phyloP scores from a whole-genome alignment of 129 eudicot genomes.

The Apium graveolens region DNA sequence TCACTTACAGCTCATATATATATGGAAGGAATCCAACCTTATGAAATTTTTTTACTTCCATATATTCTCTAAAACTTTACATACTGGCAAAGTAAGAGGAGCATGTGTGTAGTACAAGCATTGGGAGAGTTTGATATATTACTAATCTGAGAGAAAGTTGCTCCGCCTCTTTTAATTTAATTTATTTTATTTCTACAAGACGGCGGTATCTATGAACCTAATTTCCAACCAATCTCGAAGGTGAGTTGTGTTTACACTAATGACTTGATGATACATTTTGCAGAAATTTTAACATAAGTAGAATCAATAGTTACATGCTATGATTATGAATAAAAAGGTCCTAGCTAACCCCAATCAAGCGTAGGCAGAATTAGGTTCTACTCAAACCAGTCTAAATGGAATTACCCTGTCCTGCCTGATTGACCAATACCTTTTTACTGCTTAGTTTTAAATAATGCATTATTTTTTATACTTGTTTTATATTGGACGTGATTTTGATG shows the following conservation, averaged over 20 bases:
- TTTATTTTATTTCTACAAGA: not conserved
- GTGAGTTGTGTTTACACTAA: not conserved
- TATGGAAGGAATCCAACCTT: not conserved
- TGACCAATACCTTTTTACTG: not conserved
- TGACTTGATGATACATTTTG: not conserved
- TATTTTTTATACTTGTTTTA: not conserved
- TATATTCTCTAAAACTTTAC: not conserved
- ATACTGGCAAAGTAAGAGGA: not conserved
- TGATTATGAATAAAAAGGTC: not conserved
- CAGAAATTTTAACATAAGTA: not conserved
- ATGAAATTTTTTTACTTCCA: not conserved
- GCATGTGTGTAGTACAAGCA: not conserved
- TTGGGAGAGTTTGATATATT: not conserved
- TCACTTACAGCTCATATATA: not conserved
- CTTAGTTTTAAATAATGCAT: not conserved
- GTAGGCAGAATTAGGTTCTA: not conserved
- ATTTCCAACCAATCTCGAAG: not conserved
- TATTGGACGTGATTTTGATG: constrained; percentile 10
- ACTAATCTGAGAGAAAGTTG: no score
- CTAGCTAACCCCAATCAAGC: not conserved
- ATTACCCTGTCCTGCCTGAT: not conserved
- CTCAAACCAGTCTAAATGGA: not conserved
- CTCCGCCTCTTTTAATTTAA: not conserved
- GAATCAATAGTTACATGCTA: not conserved
- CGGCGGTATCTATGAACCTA: not conserved